Percentiles rank a stretch among this genome's conserved stretches.
These are phyloP conservation scores for Entomortierella chlamydospora DNA, from an alignment of 192 early-diverging fungal species.

Conservation along the genomic window DNA sequence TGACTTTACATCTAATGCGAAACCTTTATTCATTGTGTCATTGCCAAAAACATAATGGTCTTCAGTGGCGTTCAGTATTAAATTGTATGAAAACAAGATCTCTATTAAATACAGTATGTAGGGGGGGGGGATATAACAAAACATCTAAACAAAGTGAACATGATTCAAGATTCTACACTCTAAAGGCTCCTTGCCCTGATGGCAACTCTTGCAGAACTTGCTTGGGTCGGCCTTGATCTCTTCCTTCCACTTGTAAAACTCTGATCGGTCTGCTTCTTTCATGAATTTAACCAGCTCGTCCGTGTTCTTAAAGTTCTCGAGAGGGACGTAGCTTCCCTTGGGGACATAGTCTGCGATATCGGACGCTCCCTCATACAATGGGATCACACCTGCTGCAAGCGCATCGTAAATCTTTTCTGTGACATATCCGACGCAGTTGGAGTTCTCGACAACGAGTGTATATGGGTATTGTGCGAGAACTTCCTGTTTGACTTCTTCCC, in stretches of 20 bases:
- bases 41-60: too few relatives aligned
- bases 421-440: constrained; percentile 47
- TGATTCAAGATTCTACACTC: not conserved
- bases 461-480: constrained; percentile 27
- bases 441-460: constrained; percentile 39
- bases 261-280: constrained; percentile 8
- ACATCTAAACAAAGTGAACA: not conserved
- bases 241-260: constrained; percentile 17
- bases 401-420: constrained; percentile 55
- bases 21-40: too few relatives aligned
- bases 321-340: constrained; percentile 19
- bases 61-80: too few relatives aligned
- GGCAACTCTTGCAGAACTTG: constrained; percentile 21
- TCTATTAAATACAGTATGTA: too few relatives aligned
- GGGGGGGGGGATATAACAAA: too few relatives aligned
- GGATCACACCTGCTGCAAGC: constrained; percentile 31
- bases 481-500: constrained; percentile 12
- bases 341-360: constrained; percentile 51
- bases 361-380: constrained; percentile 44
- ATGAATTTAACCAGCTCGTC: constrained; percentile 8
- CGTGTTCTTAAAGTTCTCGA: constrained; percentile 10
- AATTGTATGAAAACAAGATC: too few relatives aligned
- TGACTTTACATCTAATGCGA: too few relatives aligned
- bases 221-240: constrained; percentile 15
- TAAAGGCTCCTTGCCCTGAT: not conserved